phyloP scores from a whole-genome alignment of 192 early-diverging fungal genomes.

The Gonapodya prolifera region DNA sequence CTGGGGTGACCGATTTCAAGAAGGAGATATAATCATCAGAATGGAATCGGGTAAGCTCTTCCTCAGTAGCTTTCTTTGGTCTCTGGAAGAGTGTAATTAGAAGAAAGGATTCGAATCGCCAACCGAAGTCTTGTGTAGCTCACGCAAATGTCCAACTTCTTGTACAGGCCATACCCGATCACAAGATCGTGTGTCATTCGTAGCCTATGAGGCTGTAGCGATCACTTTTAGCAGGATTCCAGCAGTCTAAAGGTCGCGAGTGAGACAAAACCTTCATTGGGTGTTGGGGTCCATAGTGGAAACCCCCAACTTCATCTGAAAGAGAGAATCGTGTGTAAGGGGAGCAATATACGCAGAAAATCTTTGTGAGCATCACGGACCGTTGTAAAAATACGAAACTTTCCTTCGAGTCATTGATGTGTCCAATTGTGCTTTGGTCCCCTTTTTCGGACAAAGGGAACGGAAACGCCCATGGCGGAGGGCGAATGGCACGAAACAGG shows the following conservation, averaged over 20 bases:
- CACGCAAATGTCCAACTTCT: conserved; percentile 64
- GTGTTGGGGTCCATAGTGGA: conserved; percentile 49
- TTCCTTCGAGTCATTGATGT: neutral
- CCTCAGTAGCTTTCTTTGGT: conserved; percentile 70
- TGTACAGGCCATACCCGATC: conserved; percentile 80
- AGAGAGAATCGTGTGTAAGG: neutral
- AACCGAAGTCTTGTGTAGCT: conserved; percentile 3
- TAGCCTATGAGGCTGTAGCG: conserved; percentile 87
- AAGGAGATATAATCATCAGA: conserved; percentile 94
- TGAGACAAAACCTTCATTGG: neutral
- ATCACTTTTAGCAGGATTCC: conserved; percentile 26
- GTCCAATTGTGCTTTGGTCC: neutral
- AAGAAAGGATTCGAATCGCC: no score
- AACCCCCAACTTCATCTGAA: conserved; percentile 58
- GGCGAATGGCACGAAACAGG: neutral
- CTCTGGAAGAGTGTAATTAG: conserved; percentile 25
- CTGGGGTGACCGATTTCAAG: conserved; percentile 53
- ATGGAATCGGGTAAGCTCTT: conserved; percentile 90
- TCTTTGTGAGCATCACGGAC: neutral
- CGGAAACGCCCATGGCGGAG: neutral
- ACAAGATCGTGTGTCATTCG: conserved; percentile 90
- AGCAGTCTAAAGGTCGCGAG: neutral
- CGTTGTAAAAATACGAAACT: neutral
- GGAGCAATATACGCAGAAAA: neutral
- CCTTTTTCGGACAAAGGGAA: neutral